Evolutionary conservation across 2,329 filamentous ascomycete genomes (phyloP).

Genomic region (Penicillium sp.): DNA sequence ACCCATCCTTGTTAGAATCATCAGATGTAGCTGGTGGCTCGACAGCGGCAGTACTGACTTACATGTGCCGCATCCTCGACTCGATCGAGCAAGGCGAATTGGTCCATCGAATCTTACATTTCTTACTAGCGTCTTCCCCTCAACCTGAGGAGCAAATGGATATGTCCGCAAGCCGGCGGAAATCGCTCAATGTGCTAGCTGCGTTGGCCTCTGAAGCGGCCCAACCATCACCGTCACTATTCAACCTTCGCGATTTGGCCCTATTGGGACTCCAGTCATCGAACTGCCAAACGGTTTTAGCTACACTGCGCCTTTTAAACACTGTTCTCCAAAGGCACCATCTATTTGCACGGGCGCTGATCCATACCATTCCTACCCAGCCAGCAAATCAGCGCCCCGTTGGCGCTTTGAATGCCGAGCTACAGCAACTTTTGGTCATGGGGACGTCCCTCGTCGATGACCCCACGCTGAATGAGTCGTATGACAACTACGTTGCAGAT

Average conservation of each 20-base stretch:
- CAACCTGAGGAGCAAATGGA: conserved; percentile 58
- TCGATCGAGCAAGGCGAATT: conserved; percentile 90
- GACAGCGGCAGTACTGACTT: conserved; percentile 91
- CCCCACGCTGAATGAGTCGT: conserved; percentile 40
- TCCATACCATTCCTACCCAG: conserved; percentile 54
- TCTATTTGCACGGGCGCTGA: conserved; percentile 68
- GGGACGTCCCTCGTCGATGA: conserved; percentile 38
- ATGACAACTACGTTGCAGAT: conserved; percentile 44
- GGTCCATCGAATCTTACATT: conserved; percentile 89
- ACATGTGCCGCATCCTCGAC: conserved; percentile 85
- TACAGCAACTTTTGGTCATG: conserved; percentile 37
- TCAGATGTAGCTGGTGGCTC: conserved; percentile 97
- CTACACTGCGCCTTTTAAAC: conserved; percentile 82
- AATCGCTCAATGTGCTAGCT: conserved; percentile 82
- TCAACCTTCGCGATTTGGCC: conserved; percentile 89
- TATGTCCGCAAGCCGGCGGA: conserved; percentile 65
- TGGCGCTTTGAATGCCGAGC: conserved; percentile 40
- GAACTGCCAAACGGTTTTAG: conserved; percentile 84
- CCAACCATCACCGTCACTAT: conserved; percentile 76
- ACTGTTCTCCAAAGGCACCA: conserved; percentile 85
- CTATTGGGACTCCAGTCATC: conserved; percentile 78
- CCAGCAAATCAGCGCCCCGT: conserved; percentile 32
- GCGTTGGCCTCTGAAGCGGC: conserved; percentile 75
- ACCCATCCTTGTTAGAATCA: conserved; percentile 92
- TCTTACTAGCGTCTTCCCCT: conserved; percentile 74